Evolutionary conservation across 371 early-diverging fungal genomes (phyloP).

Genomic region (Circinella umbellata): DNA sequence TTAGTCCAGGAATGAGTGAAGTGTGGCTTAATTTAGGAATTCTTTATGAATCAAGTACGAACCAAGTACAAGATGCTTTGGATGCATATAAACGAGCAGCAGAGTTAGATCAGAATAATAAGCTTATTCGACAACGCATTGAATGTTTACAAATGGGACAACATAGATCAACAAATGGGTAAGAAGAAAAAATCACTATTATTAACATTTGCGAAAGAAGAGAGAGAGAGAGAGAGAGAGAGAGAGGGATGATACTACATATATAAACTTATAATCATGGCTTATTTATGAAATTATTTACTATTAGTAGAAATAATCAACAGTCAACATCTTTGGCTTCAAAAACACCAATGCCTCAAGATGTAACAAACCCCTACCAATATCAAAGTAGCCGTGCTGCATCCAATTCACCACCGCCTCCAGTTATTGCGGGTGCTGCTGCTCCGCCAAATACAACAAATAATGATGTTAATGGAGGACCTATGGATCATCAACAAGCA

Average conservation of each 20-base stretch:
- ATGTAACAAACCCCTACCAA: slow-evolving; percentile 19
- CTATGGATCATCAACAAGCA: background rate
- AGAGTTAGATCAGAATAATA: slow-evolving; percentile 55
- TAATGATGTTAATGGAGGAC: background rate
- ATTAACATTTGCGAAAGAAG: too few relatives aligned
- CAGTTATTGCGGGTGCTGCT: background rate
- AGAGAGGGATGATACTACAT: too few relatives aligned
- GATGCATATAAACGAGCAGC: slow-evolving; percentile 96
- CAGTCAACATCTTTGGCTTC: background rate
- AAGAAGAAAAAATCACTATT: background rate
- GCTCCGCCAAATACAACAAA: too few relatives aligned
- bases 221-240: too few relatives aligned
- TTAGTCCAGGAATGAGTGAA: slow-evolving; percentile 94
- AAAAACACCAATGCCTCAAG: slow-evolving; percentile 10
- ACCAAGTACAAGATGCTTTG: slow-evolving; percentile 94
- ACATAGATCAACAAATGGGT: slow-evolving; percentile 4
- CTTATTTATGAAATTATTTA: background rate
- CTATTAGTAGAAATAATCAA: background rate
- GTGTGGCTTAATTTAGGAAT: slow-evolving; percentile 97
- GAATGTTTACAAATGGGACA: background rate
- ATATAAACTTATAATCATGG: too few relatives aligned
- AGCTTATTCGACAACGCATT: slow-evolving; percentile 84
- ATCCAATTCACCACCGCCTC: slow-evolving; percentile 5
- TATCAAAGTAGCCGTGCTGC: slow-evolving; percentile 17
- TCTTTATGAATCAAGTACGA: slow-evolving; percentile 96